Evolutionary conservation across 116 monocot genomes (phyloP).

Genomic region (Trichopus zeylanicus): DNA sequence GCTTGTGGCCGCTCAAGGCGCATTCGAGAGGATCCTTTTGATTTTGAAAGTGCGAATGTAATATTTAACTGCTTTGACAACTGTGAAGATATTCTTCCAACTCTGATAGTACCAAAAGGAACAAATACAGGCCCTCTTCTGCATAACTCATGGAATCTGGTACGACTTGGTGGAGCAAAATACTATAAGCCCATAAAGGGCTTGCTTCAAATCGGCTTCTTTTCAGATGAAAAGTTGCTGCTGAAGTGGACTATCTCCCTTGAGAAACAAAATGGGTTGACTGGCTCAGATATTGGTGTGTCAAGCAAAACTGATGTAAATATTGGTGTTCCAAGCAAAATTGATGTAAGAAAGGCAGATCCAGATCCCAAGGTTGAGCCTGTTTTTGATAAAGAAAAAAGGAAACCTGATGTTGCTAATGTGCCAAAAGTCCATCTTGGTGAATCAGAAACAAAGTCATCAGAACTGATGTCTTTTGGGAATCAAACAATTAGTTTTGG

Average conservation of each 20-base stretch:
- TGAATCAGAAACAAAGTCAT: conserved; percentile 12
- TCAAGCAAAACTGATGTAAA: conserved; percentile 2
- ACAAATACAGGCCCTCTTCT: conserved; percentile 22
- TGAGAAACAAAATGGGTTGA: conserved; percentile 17
- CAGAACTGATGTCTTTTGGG: conserved; percentile 14
- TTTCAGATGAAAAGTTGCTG: conserved; percentile 55
- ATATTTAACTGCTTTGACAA: conserved; percentile 49
- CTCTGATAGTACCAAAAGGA: conserved; percentile 45
- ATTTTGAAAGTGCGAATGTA: conserved; percentile 64
- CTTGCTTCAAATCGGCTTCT: conserved; percentile 81
- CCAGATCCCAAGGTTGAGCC: conserved; percentile 5
- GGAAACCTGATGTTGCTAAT: conserved; percentile 19
- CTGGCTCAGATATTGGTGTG: conserved; percentile 6
- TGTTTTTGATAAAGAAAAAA: conserved; percentile 13
- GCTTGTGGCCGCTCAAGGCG: conserved; percentile 85
- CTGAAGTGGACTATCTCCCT: conserved; percentile 52
- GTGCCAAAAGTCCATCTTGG: conserved; percentile 13
- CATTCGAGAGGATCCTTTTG: conserved; percentile 85
- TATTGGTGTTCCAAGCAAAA: conserved; percentile 1
- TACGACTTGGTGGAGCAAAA: conserved; percentile 64
- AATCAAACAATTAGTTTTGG: conserved; percentile 54
- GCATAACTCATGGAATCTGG: conserved; percentile 51
- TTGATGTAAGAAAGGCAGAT: conserved; percentile 7
- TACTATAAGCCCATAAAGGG: conserved; percentile 92
- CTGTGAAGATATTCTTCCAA: conserved; percentile 70